Base-by-base conservation (phyloP, 1,284 basidiomycete species). In the Trichosporon sp. region DNA sequence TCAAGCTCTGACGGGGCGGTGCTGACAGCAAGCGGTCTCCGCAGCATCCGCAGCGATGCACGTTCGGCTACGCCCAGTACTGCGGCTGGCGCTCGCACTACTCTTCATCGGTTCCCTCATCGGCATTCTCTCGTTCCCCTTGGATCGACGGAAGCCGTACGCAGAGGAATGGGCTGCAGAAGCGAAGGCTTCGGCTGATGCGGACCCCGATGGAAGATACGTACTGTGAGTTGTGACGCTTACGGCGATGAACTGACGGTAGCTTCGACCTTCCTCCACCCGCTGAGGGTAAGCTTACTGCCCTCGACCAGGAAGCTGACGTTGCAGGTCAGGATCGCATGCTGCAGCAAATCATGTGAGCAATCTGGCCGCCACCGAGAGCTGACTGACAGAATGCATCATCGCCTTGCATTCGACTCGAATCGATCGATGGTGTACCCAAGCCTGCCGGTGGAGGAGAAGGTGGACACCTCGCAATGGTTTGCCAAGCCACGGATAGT, bases 351-450 rank as follows among this genome's bases (percentile, higher is more conserved):
- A n/a, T 54, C 27, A 13, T 54, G 49, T 54, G 11, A 16, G 49
- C 46, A 14, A 37, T 27, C 21, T 16, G 2, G 46, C 23, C n/a
- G n/a, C n/a, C n/a, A n/a, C n/a, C n/a, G n/a, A 3, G 23, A 54
- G 49, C 49, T 54, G 27, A 54, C 49, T n/a, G 29, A n/a, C 64
- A 78, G 77, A 23, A 61, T 81, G 27, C 74, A 80, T 58, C 78
- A 79, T 46, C 76, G 79, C 40, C 64, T 80, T 8, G 79, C 79
- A 0, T 67, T 76, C 9, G 33, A 74, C 1, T 64, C 73, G 0
- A 78, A 79, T 60, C 65, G 79, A 13, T 74, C 73, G 10, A 63
- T 77, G 9, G 78, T 73, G 25, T 81, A 72, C 63, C 75, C 78
- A 56, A 76, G 77, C 4, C 73, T 76, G 52, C 71, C 75, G 10